Evolutionary conservation across 441 rosid species (phyloP).

Genomic region (Isatis lusitanica): DNA sequence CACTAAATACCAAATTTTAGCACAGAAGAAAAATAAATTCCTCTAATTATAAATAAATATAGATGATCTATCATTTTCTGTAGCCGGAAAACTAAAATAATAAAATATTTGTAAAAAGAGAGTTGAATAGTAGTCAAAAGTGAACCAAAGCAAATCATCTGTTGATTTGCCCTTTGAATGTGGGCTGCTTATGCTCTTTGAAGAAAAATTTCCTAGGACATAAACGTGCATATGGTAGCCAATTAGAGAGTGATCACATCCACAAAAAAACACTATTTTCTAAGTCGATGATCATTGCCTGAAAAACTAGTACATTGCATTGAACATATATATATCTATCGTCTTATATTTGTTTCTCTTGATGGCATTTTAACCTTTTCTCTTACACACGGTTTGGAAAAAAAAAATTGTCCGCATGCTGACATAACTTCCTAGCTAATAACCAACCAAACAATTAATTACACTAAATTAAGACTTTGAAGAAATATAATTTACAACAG

Average conservation of each 20-base stretch:
- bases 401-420: neutral
- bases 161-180: slow-evolving; percentile 30
- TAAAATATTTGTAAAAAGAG: neutral
- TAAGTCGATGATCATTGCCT: slow-evolving; percentile 10
- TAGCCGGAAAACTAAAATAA: neutral
- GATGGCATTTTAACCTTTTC: neutral
- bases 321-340: neutral
- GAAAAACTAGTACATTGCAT: slow-evolving; percentile 15
- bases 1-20: neutral
- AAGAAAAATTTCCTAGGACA: neutral
- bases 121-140: slow-evolving; percentile 29
- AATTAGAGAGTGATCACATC: slow-evolving; percentile 26
- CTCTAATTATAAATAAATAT: neutral
- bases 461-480: neutral
- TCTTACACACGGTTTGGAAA: neutral
- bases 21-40: too few species aligned
- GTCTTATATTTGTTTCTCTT: neutral
- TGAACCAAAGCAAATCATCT: slow-evolving; percentile 28
- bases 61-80: neutral
- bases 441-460: neutral
- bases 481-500: neutral
- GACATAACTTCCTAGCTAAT: neutral
- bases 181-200: slow-evolving; percentile 2
- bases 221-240: neutral
- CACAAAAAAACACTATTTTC: slow-evolving; percentile 18